phyloP scores from a whole-genome alignment of 73 alveolate species.

The Tetrahymena malaccensis region DNA sequence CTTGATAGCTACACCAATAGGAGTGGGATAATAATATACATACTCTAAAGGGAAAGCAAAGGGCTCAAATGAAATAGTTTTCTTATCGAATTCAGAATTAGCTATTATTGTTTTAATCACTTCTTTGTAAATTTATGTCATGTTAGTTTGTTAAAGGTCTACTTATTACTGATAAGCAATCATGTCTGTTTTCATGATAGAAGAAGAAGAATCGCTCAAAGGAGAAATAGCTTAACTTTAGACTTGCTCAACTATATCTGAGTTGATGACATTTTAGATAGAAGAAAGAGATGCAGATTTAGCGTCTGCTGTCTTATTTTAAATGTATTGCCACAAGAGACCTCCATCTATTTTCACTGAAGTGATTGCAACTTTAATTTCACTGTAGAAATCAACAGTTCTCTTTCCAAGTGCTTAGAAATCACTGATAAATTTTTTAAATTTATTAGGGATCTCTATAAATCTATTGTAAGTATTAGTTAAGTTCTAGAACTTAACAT shows the following conservation, averaged over 20 bases:
- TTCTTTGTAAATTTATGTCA: neutral
- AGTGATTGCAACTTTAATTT: neutral
- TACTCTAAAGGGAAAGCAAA: neutral
- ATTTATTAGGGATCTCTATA: neutral
- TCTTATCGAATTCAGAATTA: neutral
- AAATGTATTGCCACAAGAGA: neutral
- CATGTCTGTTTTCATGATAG: neutral
- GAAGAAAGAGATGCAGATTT: neutral
- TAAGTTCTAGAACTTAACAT: neutral
- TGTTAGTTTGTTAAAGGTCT: neutral
- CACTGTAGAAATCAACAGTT: neutral
- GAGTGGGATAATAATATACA: neutral
- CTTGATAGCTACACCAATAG: neutral
- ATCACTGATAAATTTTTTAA: neutral
- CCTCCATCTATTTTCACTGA: neutral
- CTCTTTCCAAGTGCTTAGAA: neutral
- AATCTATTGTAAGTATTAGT: neutral
- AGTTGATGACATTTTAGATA: neutral
- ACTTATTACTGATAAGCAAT: neutral
- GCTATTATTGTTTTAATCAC: neutral
- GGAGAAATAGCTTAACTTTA: neutral
- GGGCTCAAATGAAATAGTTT: neutral
- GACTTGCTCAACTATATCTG: neutral
- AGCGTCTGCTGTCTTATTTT: neutral
- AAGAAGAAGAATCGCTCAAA: neutral